Evolutionary conservation across 176 grass and related monocot species (phyloP).

Genomic region (Phyllostachys edulis): DNA sequence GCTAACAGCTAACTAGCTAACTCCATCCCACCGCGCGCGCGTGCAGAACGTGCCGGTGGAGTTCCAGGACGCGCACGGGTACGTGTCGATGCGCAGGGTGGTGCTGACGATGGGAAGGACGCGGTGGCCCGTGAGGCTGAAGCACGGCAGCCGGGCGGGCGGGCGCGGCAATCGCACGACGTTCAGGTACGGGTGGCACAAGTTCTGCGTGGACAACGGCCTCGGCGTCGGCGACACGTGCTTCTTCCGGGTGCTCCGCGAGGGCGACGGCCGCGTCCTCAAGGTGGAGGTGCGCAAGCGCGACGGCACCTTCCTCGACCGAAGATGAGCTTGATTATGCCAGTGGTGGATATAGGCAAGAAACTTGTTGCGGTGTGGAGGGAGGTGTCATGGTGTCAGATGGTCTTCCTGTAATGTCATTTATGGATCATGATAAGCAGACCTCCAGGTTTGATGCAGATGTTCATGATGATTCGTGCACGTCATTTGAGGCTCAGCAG

Average conservation of each 20-base stretch:
- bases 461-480: slow-evolving; percentile 75
- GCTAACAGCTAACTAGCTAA: no score
- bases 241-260: slow-evolving; percentile 32
- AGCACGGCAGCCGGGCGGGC: neutral
- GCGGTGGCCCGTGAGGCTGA: slow-evolving; percentile 38
- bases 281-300: slow-evolving; percentile 41
- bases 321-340: slow-evolving; percentile 36
- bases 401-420: slow-evolving; percentile 13
- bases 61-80: slow-evolving; percentile 47
- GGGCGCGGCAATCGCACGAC: neutral
- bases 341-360: neutral
- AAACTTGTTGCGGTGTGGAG: neutral
- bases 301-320: slow-evolving; percentile 13
- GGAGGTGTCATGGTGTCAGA: slow-evolving; percentile 3
- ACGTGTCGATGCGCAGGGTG: slow-evolving; percentile 17
- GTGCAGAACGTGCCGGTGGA: slow-evolving; percentile 37
- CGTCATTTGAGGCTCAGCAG: slow-evolving; percentile 65
- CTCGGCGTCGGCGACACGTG: slow-evolving; percentile 42
- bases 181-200: slow-evolving; percentile 42
- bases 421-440: slow-evolving; percentile 33
- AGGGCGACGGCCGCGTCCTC: slow-evolving; percentile 14
- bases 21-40: neutral
- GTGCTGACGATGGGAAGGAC: slow-evolving; percentile 30
- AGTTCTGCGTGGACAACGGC: slow-evolving; percentile 40
- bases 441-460: slow-evolving; percentile 29